Percentiles rank a stretch among this genome's conserved stretches.
Conservation (phyloP, 2,329 filamentous ascomycete genomes). For the Claviceps sp. region DNA sequence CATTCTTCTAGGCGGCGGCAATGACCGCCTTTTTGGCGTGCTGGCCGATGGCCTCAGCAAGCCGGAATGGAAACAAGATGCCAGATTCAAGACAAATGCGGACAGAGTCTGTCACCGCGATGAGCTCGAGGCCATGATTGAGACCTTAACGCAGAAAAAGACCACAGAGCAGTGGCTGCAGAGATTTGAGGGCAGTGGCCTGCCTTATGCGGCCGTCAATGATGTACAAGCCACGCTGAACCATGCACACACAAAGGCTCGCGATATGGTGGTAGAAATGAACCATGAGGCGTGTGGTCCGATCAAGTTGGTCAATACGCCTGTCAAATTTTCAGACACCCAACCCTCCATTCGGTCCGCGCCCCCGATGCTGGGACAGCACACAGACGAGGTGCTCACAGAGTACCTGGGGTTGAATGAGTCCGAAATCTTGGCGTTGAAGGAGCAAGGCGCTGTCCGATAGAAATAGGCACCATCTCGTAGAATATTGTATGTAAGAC, state of each 20-base stretch:
- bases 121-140: slow-evolving; percentile 67
- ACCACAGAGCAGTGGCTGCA: slow-evolving; percentile 83
- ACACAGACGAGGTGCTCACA: slow-evolving; percentile 64
- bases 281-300: slow-evolving; percentile 73
- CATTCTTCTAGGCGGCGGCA: slow-evolving; percentile 59
- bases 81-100: slow-evolving; percentile 47
- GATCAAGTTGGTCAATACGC: slow-evolving; percentile 84
- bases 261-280: slow-evolving; percentile 81
- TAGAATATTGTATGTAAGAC: too few relatives aligned
- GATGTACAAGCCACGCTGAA: slow-evolving; percentile 76
- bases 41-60: slow-evolving; percentile 46
- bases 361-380: slow-evolving; percentile 76
- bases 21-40: slow-evolving; percentile 54
- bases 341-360: slow-evolving; percentile 61
- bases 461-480: slow-evolving; percentile 15
- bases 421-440: slow-evolving; percentile 48
- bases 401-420: slow-evolving; percentile 48
- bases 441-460: slow-evolving; percentile 51
- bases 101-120: slow-evolving; percentile 56
- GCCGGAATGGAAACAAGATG: slow-evolving; percentile 46
- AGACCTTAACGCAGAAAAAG: slow-evolving; percentile 57
- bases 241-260: slow-evolving; percentile 71
- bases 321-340: slow-evolving; percentile 83
- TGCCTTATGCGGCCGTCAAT: slow-evolving; percentile 90
- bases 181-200: slow-evolving; percentile 74